phyloP scores from a whole-genome alignment of 306 rosid genomes.

The Psophocarpus tetragonolobus region DNA sequence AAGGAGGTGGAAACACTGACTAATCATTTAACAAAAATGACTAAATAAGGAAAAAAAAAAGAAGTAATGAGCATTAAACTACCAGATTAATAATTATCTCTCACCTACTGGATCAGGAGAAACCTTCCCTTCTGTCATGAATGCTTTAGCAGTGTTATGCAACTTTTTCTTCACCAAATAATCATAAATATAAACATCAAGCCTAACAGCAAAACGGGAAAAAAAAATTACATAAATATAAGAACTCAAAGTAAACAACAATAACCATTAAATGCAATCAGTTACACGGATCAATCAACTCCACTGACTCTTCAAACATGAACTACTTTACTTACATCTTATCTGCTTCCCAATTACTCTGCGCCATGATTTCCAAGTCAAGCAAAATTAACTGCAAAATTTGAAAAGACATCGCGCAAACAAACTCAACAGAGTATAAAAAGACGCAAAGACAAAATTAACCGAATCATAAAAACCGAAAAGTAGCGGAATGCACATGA shows the following conservation, averaged over 20 bases:
- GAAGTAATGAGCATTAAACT: neutral
- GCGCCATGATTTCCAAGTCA: constrained; percentile 60
- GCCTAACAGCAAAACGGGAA: constrained; percentile 54
- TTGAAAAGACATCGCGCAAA: neutral
- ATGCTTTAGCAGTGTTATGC: constrained; percentile 88
- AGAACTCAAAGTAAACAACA: neutral
- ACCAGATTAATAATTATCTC: constrained; percentile 24
- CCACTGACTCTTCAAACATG: constrained; percentile 1
- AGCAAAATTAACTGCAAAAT: constrained; percentile 45
- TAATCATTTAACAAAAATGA: constrained; percentile 11
- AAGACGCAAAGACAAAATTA: neutral
- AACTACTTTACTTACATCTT: constrained; percentile 61
- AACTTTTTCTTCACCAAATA: constrained; percentile 90
- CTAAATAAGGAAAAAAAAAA: neutral
- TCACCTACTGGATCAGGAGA: constrained; percentile 96
- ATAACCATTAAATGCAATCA: neutral
- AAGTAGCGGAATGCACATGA: constrained; percentile 26
- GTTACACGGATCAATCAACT: neutral
- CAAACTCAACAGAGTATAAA: neutral
- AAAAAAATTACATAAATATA: neutral
- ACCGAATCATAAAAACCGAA: neutral
- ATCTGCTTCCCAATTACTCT: constrained; percentile 98
- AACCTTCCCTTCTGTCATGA: constrained; percentile 96
- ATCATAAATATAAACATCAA: constrained; percentile 94
- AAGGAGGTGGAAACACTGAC: neutral